Evolutionary conservation across 129 eudicot species (phyloP), one percentile per base, ranked within the genome.

Genomic region (Scalesia atractyloides): DNA sequence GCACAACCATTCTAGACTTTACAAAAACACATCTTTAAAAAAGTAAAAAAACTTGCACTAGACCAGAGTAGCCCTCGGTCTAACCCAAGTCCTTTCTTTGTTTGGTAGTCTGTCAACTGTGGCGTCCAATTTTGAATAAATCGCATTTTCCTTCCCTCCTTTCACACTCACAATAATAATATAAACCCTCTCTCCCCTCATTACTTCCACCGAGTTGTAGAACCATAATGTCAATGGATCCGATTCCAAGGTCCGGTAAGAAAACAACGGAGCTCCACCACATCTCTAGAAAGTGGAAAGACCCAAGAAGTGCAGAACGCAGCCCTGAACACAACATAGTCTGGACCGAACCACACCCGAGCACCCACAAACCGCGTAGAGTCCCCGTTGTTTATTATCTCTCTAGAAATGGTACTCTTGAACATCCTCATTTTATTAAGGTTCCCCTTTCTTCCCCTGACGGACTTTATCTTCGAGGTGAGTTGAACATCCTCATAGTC

Each of bases 271-370:
- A 78, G 72, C 82, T 78, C 36, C 82, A 78, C 16, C 86, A 81
- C 33, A 12, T 79, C 22, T 46, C 71, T 3, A 81, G 57, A 51
- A 85, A 77, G 53, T 77, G 80, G 81, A 84, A 77, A 13, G 80
- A 84, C 6, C 79, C 83, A 17, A 64, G 79, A 19, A 84, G 61
- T 33, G 81, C 82, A 3, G 72, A 70, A 70, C 76, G 82, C 15
- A 89, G 92, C 64, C 96, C 96, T 5, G 90, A 84, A 33, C 84
- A 86, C 20, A 85, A 76, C 81, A 83, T 46, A 73, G 90, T 88
- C 19, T 88, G 95, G 95, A 81, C 85, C 0, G 88, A 88, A 62
- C 90, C 90, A 1, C 84, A 68, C 36, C 19, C 84, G 2, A 33
- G 15, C 34, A 49, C 5, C 67, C 62, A 11, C 30, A 63, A 54